Base-by-base conservation (phyloP, 78 protist genomes). In the Bodo saltans region DNA sequence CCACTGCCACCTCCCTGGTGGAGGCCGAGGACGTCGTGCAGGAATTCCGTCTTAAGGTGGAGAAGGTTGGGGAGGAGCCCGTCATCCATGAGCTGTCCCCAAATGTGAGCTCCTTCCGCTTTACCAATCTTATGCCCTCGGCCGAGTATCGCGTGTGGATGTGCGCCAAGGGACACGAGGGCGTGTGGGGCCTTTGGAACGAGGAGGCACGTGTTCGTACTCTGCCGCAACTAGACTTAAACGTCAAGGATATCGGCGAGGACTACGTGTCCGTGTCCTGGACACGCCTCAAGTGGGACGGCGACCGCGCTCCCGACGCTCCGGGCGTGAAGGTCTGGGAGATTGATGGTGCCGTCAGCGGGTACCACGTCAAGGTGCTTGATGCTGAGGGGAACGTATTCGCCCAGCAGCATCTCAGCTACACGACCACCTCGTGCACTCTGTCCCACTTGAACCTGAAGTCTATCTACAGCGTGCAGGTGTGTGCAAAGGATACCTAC, bases 71-170 rank as follows among this genome's bases (percentile, higher is more conserved):
- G 41, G 42, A 39, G 41, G 42, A 68, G 12, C 28, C 67, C 69
- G 12, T 23, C 8, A 3, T 76, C 68, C 42, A 67, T 67, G 53
- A 39, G 28, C 60, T 76, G 27, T 67, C 81, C 17, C 1, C 81
- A 29, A 12, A 2, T 38, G 12, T 12, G 42, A 37, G 28, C 34
- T 23, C 3, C 40, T 76, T 76, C 81, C 12, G 35, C 3, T 28
- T 76, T 2, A 32, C 70, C 11, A 28, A 40, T 3, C 81, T 76
- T 28, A 1, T 2, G 41, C 67, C 72, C 37, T 4, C 12, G 1
- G 12, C 52, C 11, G 60, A 23, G 81, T 76, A 76, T 67, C 34
- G 42, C 69, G 81, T 76, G 34, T 76, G 81, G 81, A 3, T 76
- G 27, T 4, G 42, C 1, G 11, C 81, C 12, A 4, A 38, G 4